Evolutionary conservation across 176 grass and related monocot species (phyloP), one percentile per base, ranked within the genome.

Genomic region (Oryza australiensis): DNA sequence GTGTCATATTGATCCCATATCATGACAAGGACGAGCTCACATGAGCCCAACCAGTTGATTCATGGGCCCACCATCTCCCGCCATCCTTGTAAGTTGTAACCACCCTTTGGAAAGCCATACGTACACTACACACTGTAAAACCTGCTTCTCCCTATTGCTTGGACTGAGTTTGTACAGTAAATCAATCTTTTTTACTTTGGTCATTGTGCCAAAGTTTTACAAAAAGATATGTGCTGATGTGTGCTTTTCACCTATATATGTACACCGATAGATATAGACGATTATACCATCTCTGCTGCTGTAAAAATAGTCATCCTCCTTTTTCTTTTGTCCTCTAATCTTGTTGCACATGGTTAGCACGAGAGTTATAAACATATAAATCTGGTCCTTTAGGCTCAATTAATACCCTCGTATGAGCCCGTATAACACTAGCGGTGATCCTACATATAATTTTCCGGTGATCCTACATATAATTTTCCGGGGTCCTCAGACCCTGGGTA

Each of bases 11-110:
- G 84, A 86, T 85, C 72, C 82, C 64, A 70, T 51, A 70, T 70
- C 75, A 72, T 85, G 77, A 85, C 55, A 85, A 89, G 82, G 70
- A 81, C 82, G 40, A 68, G 72, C 82, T 85, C 87, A 89, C 87
- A 89, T 89, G 87, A 89, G 65, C 76, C 49, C 82, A 81, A 85
- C 78, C 48, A 76, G 62, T 68, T 80, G 34, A 76, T 89, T 68
- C 78, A 75, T 46, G 78, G 77, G 9, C 63, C 84, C 85, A 75
- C 63, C 46, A 34, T 81, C 62, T 75, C 78, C 48, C 37, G 62
- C 37, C 49, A 67, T 63, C 37, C 45, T 41, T 34, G 5, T 51
- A 33, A 11, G 33, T 41, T 34, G 5, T 51, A 33, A 11, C 23
- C 26, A 0, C 3, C 27, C 4, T 26, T 33, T 57, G 45, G 20